These are phyloP conservation scores for Verbascum thapsus DNA, from an alignment of 257 asterid species.

Conservation along the genomic window DNA sequence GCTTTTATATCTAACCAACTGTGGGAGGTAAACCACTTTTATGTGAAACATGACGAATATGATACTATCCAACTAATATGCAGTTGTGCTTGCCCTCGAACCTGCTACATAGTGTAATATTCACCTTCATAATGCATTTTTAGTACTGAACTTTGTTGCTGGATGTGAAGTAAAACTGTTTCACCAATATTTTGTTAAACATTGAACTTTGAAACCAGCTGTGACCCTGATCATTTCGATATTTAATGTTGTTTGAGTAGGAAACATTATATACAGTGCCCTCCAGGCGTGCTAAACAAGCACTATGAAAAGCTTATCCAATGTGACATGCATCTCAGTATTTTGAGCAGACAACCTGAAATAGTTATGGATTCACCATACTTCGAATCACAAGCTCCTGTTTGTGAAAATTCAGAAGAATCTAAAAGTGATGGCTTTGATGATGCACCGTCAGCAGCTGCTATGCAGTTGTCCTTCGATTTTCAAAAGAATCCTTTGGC, in stretches of 20 bases:
- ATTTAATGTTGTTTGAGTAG: conserved; percentile 45
- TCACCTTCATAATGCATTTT: no score
- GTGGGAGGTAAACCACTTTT: background rate
- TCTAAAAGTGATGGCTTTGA: conserved; percentile 35
- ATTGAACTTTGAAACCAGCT: no score
- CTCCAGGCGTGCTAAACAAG: conserved; percentile 68
- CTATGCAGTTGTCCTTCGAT: no score
- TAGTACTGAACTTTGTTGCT: no score
- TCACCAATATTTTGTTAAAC: no score
- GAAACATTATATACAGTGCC: conserved; percentile 68
- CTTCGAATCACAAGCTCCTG: conserved; percentile 54
- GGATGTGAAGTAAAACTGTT: conserved; percentile 16
- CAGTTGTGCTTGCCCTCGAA: background rate
- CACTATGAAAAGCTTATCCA: conserved; percentile 83
- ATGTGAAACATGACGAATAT: conserved; percentile 1
- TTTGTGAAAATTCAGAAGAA: conserved; percentile 50
- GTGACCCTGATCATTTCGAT: conserved; percentile 18
- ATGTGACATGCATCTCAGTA: conserved; percentile 60
- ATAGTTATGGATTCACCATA: conserved; percentile 50
- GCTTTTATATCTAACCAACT: background rate
- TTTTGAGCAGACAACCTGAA: conserved; percentile 67
- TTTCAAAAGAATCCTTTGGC: no score
- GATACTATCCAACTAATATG: conserved; percentile 13
- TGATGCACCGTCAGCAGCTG: no score
- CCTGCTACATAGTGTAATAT: no score